Base-by-base conservation (phyloP, 163 green algal species). In the Trebouxiophyceae sp. region DNA sequence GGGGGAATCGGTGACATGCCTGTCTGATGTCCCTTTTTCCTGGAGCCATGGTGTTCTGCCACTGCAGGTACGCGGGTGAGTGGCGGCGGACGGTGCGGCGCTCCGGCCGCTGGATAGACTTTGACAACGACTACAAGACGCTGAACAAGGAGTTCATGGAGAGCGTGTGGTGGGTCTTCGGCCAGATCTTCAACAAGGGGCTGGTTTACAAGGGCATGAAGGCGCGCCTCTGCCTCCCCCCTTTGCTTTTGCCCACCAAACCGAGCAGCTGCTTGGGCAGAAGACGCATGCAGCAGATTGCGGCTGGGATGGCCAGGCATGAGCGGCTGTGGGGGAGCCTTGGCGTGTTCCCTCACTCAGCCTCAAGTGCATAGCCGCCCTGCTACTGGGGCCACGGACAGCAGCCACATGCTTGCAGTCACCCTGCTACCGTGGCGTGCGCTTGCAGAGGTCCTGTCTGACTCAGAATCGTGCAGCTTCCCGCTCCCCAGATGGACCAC, bases 121-220 rank as follows among this genome's bases (percentile, higher is more conserved):
- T 99, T 69, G 71, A 96, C 64, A 97, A 98, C 67, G 94, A 96
- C 76, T 99, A 99, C 88, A 98, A 98, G 76, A 99, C 95, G 2
- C 69, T 99, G 66, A 88, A 99, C 81, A 81, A 86, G 0, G 75
- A 64, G 1, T 99, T 96, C 82, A 99, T 99, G 95, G 93, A 99
- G 84, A 89, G 68, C 32, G 90, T 98, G 44, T 99, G 95, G 95
- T 99, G 95, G 94, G 94, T 97, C 16, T 99, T 99, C 81, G 88
- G 86, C 68, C 82, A 95, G 77, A 87, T 99, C 33, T 84, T 81
- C 68, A 80, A 92, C 33, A 97, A 98, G 76, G 88, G 85, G n/a
- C 81, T 98, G 19, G 94, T 99, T 28, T 99, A 99, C 81, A 72
- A 82, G 2, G 94, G 94, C 32, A 97, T 97, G 86, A 99, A 99